These are phyloP conservation scores for Eimeria falciformis DNA, from an alignment of 169 alveolate genomes.

Conservation along the genomic window DNA sequence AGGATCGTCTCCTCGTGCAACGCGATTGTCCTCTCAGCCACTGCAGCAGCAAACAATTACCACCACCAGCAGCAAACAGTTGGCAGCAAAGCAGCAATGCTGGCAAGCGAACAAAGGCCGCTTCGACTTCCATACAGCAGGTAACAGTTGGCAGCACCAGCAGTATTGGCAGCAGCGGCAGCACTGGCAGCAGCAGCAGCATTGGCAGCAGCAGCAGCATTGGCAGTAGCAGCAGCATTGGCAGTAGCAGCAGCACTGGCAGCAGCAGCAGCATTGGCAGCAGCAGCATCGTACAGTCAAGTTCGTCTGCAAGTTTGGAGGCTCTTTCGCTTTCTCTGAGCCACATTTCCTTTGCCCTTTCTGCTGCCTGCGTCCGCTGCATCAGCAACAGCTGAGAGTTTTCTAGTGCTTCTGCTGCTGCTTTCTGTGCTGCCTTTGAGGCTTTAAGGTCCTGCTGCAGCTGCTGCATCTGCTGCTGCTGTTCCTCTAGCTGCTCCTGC, in stretches of 20 bases:
- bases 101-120: not conserved
- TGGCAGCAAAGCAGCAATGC: conserved; percentile 2
- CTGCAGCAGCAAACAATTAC: conserved; percentile 35
- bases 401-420: conserved; percentile 42
- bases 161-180: not conserved
- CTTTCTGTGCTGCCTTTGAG: conserved; percentile 36
- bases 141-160: conserved; percentile 19
- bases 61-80: conserved; percentile 1
- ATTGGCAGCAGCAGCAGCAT: not conserved
- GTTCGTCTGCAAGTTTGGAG: conserved; percentile 70
- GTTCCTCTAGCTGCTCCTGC: conserved; percentile 3
- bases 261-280: not conserved
- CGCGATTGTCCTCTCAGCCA: conserved; percentile 24
- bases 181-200: conserved; percentile 17
- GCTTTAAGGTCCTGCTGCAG: conserved; percentile 70
- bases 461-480: conserved; percentile 59
- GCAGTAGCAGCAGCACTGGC: conserved; percentile 11
- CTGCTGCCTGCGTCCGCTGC: conserved; percentile 36
- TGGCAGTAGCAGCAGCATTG: not conserved
- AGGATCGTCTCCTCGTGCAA: conserved; percentile 25
- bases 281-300: conserved; percentile 64
- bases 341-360: conserved; percentile 76
- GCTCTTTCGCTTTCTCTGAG: conserved; percentile 73
- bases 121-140: not conserved
- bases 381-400: conserved; percentile 46